Conservation (phyloP, 1,284 basidiomycete genomes). For the Tilletia horrida region DNA sequence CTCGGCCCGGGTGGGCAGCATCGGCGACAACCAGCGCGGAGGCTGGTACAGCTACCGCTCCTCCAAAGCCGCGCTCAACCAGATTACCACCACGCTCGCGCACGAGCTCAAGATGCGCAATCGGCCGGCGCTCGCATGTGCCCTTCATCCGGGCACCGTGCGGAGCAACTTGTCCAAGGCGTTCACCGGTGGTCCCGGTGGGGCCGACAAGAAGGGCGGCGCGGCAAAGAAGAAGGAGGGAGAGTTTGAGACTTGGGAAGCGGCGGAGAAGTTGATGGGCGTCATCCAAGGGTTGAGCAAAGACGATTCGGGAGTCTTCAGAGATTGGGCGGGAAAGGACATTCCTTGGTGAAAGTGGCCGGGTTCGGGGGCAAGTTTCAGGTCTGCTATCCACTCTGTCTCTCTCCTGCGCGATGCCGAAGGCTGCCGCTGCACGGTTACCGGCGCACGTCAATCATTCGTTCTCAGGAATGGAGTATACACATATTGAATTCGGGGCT, state of each 20-base stretch:
- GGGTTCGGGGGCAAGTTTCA: not conserved
- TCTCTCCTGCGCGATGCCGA: no score
- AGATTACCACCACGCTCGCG: constrained; percentile 68
- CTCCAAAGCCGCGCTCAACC: constrained; percentile 72
- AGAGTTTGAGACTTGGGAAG: constrained; percentile 65
- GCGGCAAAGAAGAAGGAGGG: constrained; percentile 54
- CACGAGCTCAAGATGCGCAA: constrained; percentile 63
- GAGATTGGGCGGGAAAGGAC: constrained; percentile 69
- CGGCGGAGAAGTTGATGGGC: constrained; percentile 63
- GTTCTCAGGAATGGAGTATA: no score
- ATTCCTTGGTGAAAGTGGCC: constrained; percentile 54
- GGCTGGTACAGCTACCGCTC: constrained; percentile 73
- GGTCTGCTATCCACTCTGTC: no score
- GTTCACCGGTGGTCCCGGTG: constrained; percentile 44
- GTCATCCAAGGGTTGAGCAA: constrained; percentile 60
- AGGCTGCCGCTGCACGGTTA: no score
- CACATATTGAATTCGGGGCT: no score
- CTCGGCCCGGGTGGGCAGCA: constrained; percentile 65
- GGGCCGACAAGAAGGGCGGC: constrained; percentile 27
- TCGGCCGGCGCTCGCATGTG: constrained; percentile 60
- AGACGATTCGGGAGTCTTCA: constrained; percentile 65
- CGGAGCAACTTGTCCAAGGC: constrained; percentile 61
- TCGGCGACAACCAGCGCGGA: constrained; percentile 65
- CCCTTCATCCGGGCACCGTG: constrained; percentile 56
- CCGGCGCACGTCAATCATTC: no score